phyloP scores from a whole-genome alignment of 2,329 filamentous ascomycete species.

The Apiospora marii region DNA sequence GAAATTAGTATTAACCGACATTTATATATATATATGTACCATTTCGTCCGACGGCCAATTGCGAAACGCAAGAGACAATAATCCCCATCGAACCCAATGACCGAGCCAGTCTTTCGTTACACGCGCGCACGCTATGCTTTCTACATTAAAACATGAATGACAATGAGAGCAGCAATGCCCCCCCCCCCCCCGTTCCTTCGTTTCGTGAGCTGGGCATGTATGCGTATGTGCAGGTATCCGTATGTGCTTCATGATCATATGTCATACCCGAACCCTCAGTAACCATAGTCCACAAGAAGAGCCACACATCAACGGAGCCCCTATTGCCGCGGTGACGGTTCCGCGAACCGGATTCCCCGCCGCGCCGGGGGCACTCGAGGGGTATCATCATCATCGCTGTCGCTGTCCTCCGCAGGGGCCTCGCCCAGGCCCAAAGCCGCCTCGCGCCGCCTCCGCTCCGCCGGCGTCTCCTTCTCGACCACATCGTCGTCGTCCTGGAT shows the following conservation, averaged over 20 bases:
- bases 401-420: constrained; percentile 52
- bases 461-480: constrained; percentile 72
- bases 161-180: not conserved
- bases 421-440: constrained; percentile 72
- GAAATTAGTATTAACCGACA: constrained; percentile 1
- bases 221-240: not conserved
- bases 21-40: not conserved
- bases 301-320: not conserved
- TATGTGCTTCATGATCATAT: constrained; percentile 6
- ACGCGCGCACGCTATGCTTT: constrained; percentile 7
- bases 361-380: constrained; percentile 59
- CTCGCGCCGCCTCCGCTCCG: constrained; percentile 76
- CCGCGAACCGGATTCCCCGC: constrained; percentile 69
- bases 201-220: not conserved
- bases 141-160: not conserved
- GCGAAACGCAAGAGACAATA: not conserved
- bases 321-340: constrained; percentile 42
- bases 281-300: not conserved
- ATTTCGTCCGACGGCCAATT: not conserved
- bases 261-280: not conserved
- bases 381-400: constrained; percentile 66
- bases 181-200: not conserved
- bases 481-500: constrained; percentile 52
- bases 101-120: not conserved
- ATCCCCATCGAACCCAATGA: not conserved